A percentile compares a stretch with the other conserved stretches of the same genome.
These are phyloP conservation scores for Hypoxylon lenormandii DNA, from an alignment of 495 filamentous ascomycete genomes.

Conservation along the genomic window DNA sequence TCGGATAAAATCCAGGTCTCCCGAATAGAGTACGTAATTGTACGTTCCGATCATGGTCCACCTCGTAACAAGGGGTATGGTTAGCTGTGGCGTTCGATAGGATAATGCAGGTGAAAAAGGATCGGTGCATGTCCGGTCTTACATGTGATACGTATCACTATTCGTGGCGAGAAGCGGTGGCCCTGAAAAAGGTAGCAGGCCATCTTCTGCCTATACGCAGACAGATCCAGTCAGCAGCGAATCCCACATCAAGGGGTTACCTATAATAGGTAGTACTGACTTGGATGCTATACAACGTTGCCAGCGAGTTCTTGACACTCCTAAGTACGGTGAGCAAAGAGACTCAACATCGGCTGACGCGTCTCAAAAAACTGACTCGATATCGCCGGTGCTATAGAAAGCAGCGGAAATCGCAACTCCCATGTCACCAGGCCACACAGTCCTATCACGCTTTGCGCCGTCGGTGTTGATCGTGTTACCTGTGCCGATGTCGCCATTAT, in stretches of 20 bases:
- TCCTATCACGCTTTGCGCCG: constrained; percentile 69
- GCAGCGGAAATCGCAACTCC: constrained; percentile 68
- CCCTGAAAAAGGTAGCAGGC: constrained; percentile 63
- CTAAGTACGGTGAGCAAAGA: constrained; percentile 30
- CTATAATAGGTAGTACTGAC: constrained; percentile 41
- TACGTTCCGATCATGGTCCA: constrained; percentile 71
- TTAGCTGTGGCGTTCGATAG: background rate
- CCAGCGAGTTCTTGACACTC: constrained; percentile 71
- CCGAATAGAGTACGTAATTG: constrained; percentile 70
- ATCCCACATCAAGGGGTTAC: background rate
- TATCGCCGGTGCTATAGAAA: constrained; percentile 70
- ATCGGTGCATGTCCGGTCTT: constrained; percentile 31
- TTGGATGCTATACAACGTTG: constrained; percentile 71
- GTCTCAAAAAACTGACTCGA: constrained; percentile 52
- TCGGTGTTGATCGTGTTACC: constrained; percentile 62
- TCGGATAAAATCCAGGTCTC: constrained; percentile 64
- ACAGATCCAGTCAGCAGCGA: constrained; percentile 35
- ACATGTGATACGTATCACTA: constrained; percentile 74
- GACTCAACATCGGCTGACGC: background rate
- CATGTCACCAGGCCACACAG: constrained; percentile 72
- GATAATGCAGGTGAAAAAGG: background rate
- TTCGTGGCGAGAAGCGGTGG: constrained; percentile 67
- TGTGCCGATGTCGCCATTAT: constrained; percentile 62
- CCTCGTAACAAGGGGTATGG: constrained; percentile 31
- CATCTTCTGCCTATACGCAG: constrained; percentile 38